A percentile compares a stretch with the other conserved stretches of the same genome.
phyloP scores from a whole-genome alignment of 202 grass and related monocot genomes.

The Setaria viridis region DNA sequence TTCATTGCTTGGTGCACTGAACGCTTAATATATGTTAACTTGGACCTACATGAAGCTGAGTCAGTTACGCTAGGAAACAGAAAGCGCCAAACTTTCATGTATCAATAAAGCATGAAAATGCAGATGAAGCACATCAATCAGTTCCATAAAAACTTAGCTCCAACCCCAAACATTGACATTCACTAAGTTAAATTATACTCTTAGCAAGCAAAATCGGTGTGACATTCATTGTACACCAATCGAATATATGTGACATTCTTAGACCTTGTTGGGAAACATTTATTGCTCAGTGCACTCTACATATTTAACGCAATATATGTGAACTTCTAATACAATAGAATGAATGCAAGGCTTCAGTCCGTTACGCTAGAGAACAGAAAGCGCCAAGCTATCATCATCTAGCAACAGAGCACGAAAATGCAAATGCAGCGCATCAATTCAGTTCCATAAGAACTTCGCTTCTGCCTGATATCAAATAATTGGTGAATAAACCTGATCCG shows the following conservation, averaged over 20 bases:
- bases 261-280: background rate
- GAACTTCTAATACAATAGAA: background rate
- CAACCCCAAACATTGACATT: background rate
- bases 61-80: too few species aligned
- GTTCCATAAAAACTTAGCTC: too few species aligned
- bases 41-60: too few species aligned
- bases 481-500: background rate
- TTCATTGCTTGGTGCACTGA: background rate
- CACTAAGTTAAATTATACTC: background rate
- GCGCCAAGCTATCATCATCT: slow-evolving; percentile 5
- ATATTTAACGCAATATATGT: background rate
- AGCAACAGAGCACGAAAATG: background rate
- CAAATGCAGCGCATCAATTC: background rate
- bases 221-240: background rate
- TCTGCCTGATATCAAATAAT: background rate
- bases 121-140: too few species aligned
- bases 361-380: background rate
- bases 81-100: too few species aligned
- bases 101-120: too few species aligned
- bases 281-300: background rate
- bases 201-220: background rate
- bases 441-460: background rate
- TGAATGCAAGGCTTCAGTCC: background rate
- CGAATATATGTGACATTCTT: background rate
- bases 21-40: too few species aligned